A percentile compares a stretch with the other conserved stretches of the same genome.
These are phyloP conservation scores for Elaeis guineensis DNA, from an alignment of 176 grass and related monocot species.

Conservation along the genomic window DNA sequence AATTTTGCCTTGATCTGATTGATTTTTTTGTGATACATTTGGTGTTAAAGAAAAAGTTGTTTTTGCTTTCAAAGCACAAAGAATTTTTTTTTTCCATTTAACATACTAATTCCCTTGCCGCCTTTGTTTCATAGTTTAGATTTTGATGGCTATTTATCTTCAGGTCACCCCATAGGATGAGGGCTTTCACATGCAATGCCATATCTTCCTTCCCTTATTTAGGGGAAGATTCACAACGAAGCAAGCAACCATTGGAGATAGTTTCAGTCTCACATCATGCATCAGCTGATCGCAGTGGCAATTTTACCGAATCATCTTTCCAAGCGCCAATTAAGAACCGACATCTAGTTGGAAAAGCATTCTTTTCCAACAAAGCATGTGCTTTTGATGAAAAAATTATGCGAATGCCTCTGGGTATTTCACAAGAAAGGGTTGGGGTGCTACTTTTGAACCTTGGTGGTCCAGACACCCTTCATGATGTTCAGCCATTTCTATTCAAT, in stretches of 20 bases:
- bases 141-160: background rate
- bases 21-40: background rate
- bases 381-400: conserved; percentile 27
- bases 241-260: conserved; percentile 21
- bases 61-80: background rate
- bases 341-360: conserved; percentile 19
- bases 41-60: background rate
- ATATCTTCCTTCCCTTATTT: no score
- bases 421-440: conserved; percentile 70
- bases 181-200: background rate
- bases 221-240: background rate
- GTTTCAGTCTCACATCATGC: conserved; percentile 16
- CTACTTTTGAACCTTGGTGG: conserved; percentile 95
- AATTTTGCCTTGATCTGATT: background rate
- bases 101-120: no score
- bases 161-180: background rate
- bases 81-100: no score
- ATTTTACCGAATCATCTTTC: no score
- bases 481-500: conserved; percentile 97
- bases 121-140: no score
- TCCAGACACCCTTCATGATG: conserved; percentile 79
- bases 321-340: background rate
- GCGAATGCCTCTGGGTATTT: conserved; percentile 15
- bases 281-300: conserved; percentile 12
- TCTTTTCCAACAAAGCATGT: conserved; percentile 22